These are phyloP conservation scores for Nakataea oryzae DNA, from an alignment of 2,329 filamentous ascomycete species.

Conservation along the genomic window DNA sequence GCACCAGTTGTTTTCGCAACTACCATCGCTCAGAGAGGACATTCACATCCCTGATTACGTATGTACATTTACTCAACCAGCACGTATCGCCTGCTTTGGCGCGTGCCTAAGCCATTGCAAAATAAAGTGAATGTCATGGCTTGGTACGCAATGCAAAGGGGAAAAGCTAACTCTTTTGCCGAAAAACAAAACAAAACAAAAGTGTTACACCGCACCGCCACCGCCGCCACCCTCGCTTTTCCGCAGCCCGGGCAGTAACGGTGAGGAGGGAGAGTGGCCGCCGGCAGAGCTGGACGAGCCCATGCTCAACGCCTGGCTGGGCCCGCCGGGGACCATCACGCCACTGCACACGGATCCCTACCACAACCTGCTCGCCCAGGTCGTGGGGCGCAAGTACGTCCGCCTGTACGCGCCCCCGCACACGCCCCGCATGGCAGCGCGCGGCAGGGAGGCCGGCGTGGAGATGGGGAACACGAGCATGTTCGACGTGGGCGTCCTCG, in stretches of 20 bases:
- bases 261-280: slow-evolving; percentile 16
- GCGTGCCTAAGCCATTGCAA: too few relatives aligned
- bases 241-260: slow-evolving; percentile 14
- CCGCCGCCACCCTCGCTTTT: slow-evolving; percentile 27
- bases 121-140: too few relatives aligned
- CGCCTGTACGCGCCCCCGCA: slow-evolving; percentile 67
- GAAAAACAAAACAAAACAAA: not conserved
- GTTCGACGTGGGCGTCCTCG: slow-evolving; percentile 63
- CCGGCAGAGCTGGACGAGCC: slow-evolving; percentile 41
- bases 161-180: not conserved
- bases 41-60: slow-evolving; percentile 68
- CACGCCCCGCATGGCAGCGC: slow-evolving; percentile 42
- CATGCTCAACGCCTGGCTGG: slow-evolving; percentile 85
- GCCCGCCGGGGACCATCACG: slow-evolving; percentile 77
- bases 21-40: slow-evolving; percentile 66
- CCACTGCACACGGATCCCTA: slow-evolving; percentile 91
- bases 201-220: slow-evolving; percentile 62
- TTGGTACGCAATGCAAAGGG: not conserved
- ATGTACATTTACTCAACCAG: not conserved
- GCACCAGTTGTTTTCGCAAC: slow-evolving; percentile 75
- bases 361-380: slow-evolving; percentile 83
- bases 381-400: slow-evolving; percentile 87
- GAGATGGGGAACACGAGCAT: slow-evolving; percentile 88
- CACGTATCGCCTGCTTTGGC: too few relatives aligned
- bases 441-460: slow-evolving; percentile 56